Percentiles rank a stretch among this genome's conserved stretches.
These are phyloP conservation scores for Lipomyces yamanashiensis DNA, from an alignment of 805 yeast genomes.

Conservation along the genomic window DNA sequence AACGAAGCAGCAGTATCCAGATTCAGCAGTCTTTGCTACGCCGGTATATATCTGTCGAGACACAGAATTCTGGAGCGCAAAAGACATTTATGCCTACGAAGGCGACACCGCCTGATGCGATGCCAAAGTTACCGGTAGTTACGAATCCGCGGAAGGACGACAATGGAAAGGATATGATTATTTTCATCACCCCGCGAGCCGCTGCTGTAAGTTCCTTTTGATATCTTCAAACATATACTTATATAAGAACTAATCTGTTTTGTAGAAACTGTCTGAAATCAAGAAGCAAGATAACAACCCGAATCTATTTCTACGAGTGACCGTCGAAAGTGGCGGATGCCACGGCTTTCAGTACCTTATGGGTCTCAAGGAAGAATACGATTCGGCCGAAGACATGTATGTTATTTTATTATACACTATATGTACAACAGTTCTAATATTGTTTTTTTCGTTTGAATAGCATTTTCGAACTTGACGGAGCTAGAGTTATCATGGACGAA, in stretches of 20 bases:
- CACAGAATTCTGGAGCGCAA: not conserved
- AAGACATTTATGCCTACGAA: constrained; percentile 12
- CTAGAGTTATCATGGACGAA: constrained; percentile 77
- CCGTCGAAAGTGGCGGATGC: constrained; percentile 96
- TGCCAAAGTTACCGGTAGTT: constrained; percentile 34
- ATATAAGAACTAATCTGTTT: not conserved
- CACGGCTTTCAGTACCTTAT: constrained; percentile 94
- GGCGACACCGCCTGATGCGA: constrained; percentile 10
- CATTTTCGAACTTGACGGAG: constrained; percentile 71
- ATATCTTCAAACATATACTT: not conserved
- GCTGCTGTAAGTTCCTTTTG: constrained; percentile 38
- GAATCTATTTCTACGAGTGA: constrained; percentile 67
- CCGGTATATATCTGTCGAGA: constrained; percentile 6
- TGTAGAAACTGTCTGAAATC: constrained; percentile 56
- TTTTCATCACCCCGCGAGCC: constrained; percentile 49
- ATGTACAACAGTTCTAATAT: not conserved
- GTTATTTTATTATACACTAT: constrained; percentile 1
- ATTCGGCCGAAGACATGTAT: constrained; percentile 44
- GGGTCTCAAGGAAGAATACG: constrained; percentile 54
- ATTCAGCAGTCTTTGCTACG: not conserved
- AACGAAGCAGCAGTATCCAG: not conserved
- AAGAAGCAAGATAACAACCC: constrained; percentile 60
- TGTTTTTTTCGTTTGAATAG: constrained; percentile 42
- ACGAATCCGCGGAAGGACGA: constrained; percentile 44
- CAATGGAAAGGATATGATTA: constrained; percentile 46